Percentiles rank a stretch among this genome's conserved stretches.
Evolutionary conservation across 2,329 filamentous ascomycete genomes (phyloP).

Genomic region (Nigrospora oryzae): DNA sequence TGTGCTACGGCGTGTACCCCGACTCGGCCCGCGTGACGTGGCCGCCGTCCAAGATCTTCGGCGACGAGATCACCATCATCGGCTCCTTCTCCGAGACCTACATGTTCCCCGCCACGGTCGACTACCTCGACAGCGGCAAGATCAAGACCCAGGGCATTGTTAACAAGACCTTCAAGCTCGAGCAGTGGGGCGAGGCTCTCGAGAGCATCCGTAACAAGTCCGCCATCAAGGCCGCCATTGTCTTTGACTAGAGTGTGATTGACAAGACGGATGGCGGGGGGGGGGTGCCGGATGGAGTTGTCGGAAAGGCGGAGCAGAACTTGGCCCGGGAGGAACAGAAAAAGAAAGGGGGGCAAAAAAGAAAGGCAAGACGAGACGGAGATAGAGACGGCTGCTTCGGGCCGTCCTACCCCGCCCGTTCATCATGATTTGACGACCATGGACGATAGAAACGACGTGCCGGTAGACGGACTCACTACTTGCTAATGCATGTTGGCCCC

Average conservation of each 20-base stretch:
- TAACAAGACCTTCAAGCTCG: constrained; percentile 65
- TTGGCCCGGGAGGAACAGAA: too few relatives aligned
- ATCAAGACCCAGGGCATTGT: constrained; percentile 60
- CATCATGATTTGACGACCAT: too few relatives aligned
- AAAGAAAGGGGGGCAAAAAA: too few relatives aligned
- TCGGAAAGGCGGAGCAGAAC: too few relatives aligned
- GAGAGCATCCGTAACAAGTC: constrained; percentile 64
- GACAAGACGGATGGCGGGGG: too few relatives aligned
- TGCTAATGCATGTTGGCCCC: too few relatives aligned
- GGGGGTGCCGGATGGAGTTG: too few relatives aligned
- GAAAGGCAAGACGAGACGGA: too few relatives aligned
- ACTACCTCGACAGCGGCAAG: constrained; percentile 49
- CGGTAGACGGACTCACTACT: too few relatives aligned
- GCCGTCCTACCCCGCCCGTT: too few relatives aligned
- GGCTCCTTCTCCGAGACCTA: constrained; percentile 67
- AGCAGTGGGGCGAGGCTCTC: constrained; percentile 63
- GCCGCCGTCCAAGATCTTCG: constrained; percentile 65
- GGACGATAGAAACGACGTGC: too few relatives aligned
- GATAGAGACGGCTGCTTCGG: too few relatives aligned
- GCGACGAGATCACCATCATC: constrained; percentile 62
- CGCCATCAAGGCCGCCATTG: constrained; percentile 67
- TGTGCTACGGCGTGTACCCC: constrained; percentile 65
- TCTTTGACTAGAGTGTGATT: constrained; percentile 45
- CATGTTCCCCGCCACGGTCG: constrained; percentile 53
- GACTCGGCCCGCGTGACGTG: constrained; percentile 54